phyloP scores from a whole-genome alignment of 108 stramenopile genomes.

The Schizochytrium sp. region DNA sequence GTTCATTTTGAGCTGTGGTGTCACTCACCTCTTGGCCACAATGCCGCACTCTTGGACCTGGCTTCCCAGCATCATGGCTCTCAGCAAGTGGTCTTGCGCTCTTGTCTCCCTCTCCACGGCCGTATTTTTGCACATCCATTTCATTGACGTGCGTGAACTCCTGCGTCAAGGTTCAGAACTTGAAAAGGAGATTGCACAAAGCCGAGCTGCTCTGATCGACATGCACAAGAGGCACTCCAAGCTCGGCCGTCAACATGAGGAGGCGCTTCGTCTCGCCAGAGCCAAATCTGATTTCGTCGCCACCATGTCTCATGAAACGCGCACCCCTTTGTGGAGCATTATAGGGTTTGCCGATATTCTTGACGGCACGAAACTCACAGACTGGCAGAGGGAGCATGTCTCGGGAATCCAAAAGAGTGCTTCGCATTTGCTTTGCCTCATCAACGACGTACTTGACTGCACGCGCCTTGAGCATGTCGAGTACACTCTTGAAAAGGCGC shows the following conservation, averaged over 20 bases:
- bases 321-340: slow-evolving; percentile 33
- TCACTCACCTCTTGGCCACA: slow-evolving; percentile 30
- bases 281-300: slow-evolving; percentile 24
- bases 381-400: slow-evolving; percentile 26
- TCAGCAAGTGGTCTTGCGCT: slow-evolving; percentile 21
- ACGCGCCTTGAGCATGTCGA: neutral
- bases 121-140: slow-evolving; percentile 47
- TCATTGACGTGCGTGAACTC: slow-evolving; percentile 28
- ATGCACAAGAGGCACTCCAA: slow-evolving; percentile 33
- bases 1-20: slow-evolving; percentile 47
- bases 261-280: neutral
- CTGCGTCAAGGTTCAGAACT: slow-evolving; percentile 1
- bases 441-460: slow-evolving; percentile 57
- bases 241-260: neutral
- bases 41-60: neutral
- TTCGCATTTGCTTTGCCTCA: slow-evolving; percentile 11
- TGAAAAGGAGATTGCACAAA: neutral
- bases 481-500: slow-evolving; percentile 19
- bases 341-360: slow-evolving; percentile 57
- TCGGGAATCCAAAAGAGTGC: neutral
- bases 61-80: neutral
- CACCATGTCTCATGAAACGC: slow-evolving; percentile 35
- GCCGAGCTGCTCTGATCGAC: slow-evolving; percentile 8
- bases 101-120: slow-evolving; percentile 27
- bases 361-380: neutral